These are phyloP conservation scores for Diplotaxis tenuifolia DNA, from an alignment of 345 rosid species.

Conservation along the genomic window DNA sequence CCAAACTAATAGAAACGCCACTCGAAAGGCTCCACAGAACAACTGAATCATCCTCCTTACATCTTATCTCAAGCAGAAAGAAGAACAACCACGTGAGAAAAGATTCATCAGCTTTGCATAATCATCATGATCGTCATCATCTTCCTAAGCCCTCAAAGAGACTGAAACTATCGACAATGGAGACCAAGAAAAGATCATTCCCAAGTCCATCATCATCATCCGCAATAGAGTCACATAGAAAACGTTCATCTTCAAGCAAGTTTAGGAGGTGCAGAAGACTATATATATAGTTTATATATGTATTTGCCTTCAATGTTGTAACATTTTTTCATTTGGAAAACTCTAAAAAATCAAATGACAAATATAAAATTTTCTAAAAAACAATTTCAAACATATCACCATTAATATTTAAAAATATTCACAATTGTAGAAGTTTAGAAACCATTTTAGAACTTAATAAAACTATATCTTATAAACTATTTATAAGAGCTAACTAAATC, in stretches of 20 bases:
- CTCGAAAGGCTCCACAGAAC: slow-evolving; percentile 31
- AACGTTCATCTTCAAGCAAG: slow-evolving; percentile 43
- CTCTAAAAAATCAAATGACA: too few relatives aligned
- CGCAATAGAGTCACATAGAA: slow-evolving; percentile 46
- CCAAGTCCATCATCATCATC: slow-evolving; percentile 56
- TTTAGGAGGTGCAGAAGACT: slow-evolving; percentile 35
- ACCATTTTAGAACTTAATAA: too few relatives aligned
- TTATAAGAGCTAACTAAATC: too few relatives aligned
- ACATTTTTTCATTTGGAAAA: slow-evolving; percentile 24
- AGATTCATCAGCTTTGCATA: slow-evolving; percentile 26
- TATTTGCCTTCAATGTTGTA: slow-evolving; percentile 38
- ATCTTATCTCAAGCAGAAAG: slow-evolving; percentile 33
- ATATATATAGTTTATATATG: slow-evolving; percentile 29
- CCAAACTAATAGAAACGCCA: slow-evolving; percentile 48
- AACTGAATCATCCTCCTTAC: slow-evolving; percentile 36
- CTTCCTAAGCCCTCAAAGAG: slow-evolving; percentile 53
- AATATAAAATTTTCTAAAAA: too few relatives aligned
- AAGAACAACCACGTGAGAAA: slow-evolving; percentile 29
- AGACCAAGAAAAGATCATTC: slow-evolving; percentile 53
- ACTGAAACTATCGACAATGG: slow-evolving; percentile 49
- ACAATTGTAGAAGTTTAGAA: too few relatives aligned
- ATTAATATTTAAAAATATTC: too few relatives aligned
- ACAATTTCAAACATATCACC: too few relatives aligned
- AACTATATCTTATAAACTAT: too few relatives aligned
- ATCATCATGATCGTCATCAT: slow-evolving; percentile 25